These are phyloP conservation scores for Crithidia fasciculata DNA, from an alignment of 208 protist genomes.

Conservation along the genomic window DNA sequence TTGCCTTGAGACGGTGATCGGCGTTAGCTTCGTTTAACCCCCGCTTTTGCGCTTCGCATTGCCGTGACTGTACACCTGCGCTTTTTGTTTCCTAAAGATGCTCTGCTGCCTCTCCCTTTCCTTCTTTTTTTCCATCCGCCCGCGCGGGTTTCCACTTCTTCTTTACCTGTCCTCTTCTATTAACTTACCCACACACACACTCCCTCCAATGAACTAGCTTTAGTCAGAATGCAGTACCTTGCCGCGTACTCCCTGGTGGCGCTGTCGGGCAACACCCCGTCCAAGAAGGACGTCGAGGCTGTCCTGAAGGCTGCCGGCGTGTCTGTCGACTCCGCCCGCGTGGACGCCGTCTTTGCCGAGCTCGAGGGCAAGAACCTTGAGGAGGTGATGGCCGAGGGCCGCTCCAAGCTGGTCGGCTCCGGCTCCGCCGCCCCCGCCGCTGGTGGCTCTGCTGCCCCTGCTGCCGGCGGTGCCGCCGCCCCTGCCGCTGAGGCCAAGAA, in stretches of 20 bases:
- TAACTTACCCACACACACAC: background rate
- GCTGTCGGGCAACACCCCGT: conserved; percentile 85
- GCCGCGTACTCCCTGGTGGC: conserved; percentile 92
- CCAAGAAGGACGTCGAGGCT: conserved; percentile 85
- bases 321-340: conserved; percentile 69
- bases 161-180: background rate
- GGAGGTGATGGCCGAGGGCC: conserved; percentile 86
- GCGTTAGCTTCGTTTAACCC: too few relatives aligned
- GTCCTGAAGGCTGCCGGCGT: conserved; percentile 90
- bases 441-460: conserved; percentile 43
- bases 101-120: too few relatives aligned
- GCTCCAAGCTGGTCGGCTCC: conserved; percentile 89
- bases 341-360: conserved; percentile 78
- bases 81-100: too few relatives aligned
- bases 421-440: conserved; percentile 55
- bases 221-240: conserved; percentile 89
- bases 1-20: too few relatives aligned
- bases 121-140: too few relatives aligned
- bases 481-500: conserved; percentile 51
- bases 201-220: background rate
- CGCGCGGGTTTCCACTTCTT: background rate
- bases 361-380: conserved; percentile 93
- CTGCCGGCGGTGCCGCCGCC: conserved; percentile 48
- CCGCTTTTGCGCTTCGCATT: too few relatives aligned
- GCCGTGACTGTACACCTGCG: too few relatives aligned